Base-by-base conservation (phyloP, 179 eudicot genomes). In the Beta corolliflora region DNA sequence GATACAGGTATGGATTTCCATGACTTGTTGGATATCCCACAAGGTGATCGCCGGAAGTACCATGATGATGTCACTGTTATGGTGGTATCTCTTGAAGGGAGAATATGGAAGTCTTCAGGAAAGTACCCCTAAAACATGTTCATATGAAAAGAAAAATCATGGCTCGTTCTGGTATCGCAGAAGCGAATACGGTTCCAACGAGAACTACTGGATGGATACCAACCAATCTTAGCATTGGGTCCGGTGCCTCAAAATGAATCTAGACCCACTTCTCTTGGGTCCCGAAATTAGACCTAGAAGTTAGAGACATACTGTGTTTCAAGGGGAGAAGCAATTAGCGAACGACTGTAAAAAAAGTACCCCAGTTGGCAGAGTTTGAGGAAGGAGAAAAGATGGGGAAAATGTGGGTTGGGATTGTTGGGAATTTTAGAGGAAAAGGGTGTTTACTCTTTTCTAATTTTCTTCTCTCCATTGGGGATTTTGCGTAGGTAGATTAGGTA, bases 31-130 rank as follows among this genome's bases (percentile, higher is more conserved):
- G 93, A 92, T 79, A 92, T 95, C 73, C 98, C 97, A 25, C 93
- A 91, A 84, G 97, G 99, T 64, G 99, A 91, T 75, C 89, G 98
- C 8, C 84, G 99, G 79, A 96, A 94, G 84, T 94, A 91, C 89
- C 99, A 96, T 83, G 98, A 94, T 71, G 99, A 96, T 88, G 99
- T 94, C 70, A 92, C 98, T 15, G 98, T 96, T 52, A 94, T 94
- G 99, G 94, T 94, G 72, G 84, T 96, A 45, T 95, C 99, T 53
- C 92, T 88, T 59, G 92, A 88, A 88, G 92, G 91, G 59, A 86
- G 91, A 85, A 88, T 90, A 72, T 91, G 91, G 92, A 91, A 91
- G 82, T 90, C 94, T 46, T 91, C 94, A 18, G 94, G 94, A 75
- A 90, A 91, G 82, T 91, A 91, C 80, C 91, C 88, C 11, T 91